Evolutionary conservation across 2,329 filamentous ascomycete genomes (phyloP).

Genomic region (Blastomyces parvus): DNA sequence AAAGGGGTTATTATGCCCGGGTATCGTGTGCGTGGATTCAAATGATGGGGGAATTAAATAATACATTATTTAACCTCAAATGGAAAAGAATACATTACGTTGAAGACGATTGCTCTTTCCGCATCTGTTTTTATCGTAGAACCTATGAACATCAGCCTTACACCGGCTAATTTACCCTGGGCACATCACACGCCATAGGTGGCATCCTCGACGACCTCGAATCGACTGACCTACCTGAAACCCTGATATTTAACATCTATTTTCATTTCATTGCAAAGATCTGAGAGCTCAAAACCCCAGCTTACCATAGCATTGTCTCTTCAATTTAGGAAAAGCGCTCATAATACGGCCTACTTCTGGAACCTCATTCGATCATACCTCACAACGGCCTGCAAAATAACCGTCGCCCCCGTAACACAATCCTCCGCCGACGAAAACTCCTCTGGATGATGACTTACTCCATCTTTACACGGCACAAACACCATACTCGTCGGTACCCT

Average conservation of each 20-base stretch:
- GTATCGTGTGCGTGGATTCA: not conserved
- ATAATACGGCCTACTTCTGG: constrained; percentile 6
- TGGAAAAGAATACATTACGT: not conserved
- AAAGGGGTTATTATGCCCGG: not conserved
- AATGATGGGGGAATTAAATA: not conserved
- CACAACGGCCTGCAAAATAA: constrained; percentile 24
- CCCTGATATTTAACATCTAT: not conserved
- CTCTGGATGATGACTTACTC: constrained; percentile 54
- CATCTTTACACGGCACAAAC: constrained; percentile 55
- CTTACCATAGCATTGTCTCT: constrained; percentile 9
- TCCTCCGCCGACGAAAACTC: constrained; percentile 54
- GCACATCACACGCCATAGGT: not conserved
- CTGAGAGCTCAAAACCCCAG: not conserved
- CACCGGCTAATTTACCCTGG: not conserved
- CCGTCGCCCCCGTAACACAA: constrained; percentile 46
- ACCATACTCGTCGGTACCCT: constrained; percentile 57
- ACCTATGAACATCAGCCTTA: not conserved
- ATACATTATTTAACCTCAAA: constrained; percentile 6
- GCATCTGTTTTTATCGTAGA: not conserved
- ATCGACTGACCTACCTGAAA: not conserved
- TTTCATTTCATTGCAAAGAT: not conserved
- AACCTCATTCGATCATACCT: constrained; percentile 32
- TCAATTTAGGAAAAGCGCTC: not conserved
- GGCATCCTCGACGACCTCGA: not conserved
- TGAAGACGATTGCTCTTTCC: not conserved